Percentiles rank a stretch among this genome's conserved stretches.
Conservation (phyloP, 371 early-diverging fungal genomes). For the Capillidium rhysosporum region DNA sequence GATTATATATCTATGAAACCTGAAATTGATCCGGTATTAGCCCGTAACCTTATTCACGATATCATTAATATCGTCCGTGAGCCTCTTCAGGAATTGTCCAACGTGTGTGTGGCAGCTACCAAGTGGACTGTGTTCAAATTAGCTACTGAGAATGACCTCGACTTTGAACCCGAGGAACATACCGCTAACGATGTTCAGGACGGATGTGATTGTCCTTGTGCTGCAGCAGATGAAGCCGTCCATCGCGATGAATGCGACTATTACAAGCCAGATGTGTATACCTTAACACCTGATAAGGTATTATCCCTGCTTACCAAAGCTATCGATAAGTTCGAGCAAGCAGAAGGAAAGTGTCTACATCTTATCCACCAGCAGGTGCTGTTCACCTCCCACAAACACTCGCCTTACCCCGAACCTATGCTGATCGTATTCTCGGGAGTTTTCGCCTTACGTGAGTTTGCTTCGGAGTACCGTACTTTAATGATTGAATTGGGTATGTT, state of each 20-base stretch:
- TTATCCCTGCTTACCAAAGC: background rate
- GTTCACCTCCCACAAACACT: background rate
- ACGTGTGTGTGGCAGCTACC: background rate
- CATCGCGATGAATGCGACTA: background rate
- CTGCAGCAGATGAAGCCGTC: background rate
- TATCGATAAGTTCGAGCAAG: background rate
- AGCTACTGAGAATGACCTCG: background rate
- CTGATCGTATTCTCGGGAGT: constrained; percentile 4
- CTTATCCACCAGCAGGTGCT: constrained; percentile 1
- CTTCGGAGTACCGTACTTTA: background rate
- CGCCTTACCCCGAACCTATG: constrained; percentile 4
- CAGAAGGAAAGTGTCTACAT: constrained; percentile 1
- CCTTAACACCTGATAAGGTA: background rate
- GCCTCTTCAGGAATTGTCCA: background rate
- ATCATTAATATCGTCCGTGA: background rate
- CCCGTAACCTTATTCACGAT: constrained; percentile 1
- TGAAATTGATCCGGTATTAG: background rate
- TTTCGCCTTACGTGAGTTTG: constrained; percentile 1
- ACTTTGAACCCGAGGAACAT: background rate
- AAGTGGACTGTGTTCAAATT: background rate
- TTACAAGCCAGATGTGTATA: background rate
- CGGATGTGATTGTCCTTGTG: background rate
- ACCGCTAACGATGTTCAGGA: too few relatives aligned
- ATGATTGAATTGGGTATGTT: background rate
- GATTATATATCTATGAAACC: background rate